A percentile compares a stretch with the other conserved stretches of the same genome.
These are phyloP conservation scores for Alternaria gaisen DNA, from an alignment of 2,329 filamentous ascomycete species.

Conservation along the genomic window DNA sequence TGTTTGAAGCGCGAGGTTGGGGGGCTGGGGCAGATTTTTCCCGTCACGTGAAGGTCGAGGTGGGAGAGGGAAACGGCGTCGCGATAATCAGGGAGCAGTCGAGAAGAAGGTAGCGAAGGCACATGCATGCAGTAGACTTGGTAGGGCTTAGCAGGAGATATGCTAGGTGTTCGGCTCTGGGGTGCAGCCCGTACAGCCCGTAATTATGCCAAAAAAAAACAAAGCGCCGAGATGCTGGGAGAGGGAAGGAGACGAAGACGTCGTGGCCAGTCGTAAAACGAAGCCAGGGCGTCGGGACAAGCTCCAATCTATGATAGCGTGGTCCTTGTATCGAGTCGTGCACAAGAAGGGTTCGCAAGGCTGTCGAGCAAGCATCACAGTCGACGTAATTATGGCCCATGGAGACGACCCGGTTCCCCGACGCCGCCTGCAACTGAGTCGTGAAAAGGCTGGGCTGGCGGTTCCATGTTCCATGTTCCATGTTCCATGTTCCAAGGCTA, in stretches of 20 bases:
- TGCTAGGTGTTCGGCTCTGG: slow-evolving; percentile 36
- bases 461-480: background rate
- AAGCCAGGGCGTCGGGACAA: slow-evolving; percentile 29
- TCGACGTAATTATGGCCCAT: slow-evolving; percentile 4
- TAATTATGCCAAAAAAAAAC: slow-evolving; percentile 7
- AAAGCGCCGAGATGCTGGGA: slow-evolving; percentile 9
- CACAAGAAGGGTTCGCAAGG: slow-evolving; percentile 10
- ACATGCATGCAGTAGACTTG: slow-evolving; percentile 29
- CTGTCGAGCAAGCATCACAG: slow-evolving; percentile 2
- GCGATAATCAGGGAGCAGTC: slow-evolving; percentile 7
- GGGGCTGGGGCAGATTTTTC: slow-evolving; percentile 14
- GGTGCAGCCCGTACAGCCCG: slow-evolving; percentile 14
- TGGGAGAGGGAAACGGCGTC: slow-evolving; percentile 4
- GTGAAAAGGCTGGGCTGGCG: background rate
- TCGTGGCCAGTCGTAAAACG: slow-evolving; percentile 30
- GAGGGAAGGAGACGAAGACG: slow-evolving; percentile 23
- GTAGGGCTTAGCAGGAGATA: slow-evolving; percentile 39
- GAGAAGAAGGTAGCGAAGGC: slow-evolving; percentile 14
- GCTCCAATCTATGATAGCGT: slow-evolving; percentile 36
- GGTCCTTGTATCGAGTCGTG: slow-evolving; percentile 25
- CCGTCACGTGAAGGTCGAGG: slow-evolving; percentile 15
- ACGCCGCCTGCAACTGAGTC: slow-evolving; percentile 7
- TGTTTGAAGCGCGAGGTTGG: slow-evolving; percentile 15
- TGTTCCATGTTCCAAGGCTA: background rate
- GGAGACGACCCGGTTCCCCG: slow-evolving; percentile 2